Evolutionary conservation across 495 filamentous ascomycete species (phyloP).

Genomic region (Bombardia bombarda): DNA sequence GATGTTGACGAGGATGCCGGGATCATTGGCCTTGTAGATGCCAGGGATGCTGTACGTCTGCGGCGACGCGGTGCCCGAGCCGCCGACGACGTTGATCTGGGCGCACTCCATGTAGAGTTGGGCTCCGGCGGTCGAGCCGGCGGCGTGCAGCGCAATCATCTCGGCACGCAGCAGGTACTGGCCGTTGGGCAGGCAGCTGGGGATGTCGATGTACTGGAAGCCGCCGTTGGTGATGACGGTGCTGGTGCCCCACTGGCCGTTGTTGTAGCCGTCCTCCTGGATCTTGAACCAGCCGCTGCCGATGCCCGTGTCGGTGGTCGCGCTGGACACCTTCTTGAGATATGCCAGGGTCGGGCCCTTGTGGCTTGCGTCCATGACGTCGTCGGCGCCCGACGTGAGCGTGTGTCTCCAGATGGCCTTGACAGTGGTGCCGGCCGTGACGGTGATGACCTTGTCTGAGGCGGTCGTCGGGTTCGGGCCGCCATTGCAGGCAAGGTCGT

Average conservation of each 20-base stretch:
- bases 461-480: slow-evolving; percentile 44
- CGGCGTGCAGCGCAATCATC: slow-evolving; percentile 44
- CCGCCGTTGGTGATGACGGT: slow-evolving; percentile 38
- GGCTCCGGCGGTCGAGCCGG: slow-evolving; percentile 26
- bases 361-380: slow-evolving; percentile 43
- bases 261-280: slow-evolving; percentile 21
- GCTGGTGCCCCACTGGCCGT: slow-evolving; percentile 33
- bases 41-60: slow-evolving; percentile 36
- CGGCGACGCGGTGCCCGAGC: slow-evolving; percentile 24
- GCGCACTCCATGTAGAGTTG: slow-evolving; percentile 49
- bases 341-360: slow-evolving; percentile 44
- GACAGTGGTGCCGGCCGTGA: slow-evolving; percentile 40
- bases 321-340: slow-evolving; percentile 42
- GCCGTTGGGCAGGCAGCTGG: slow-evolving; percentile 34
- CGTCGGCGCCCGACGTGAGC: slow-evolving; percentile 31
- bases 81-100: slow-evolving; percentile 39
- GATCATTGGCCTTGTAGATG: slow-evolving; percentile 33
- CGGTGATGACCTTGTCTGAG: slow-evolving; percentile 37
- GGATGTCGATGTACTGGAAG: slow-evolving; percentile 36
- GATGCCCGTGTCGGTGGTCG: slow-evolving; percentile 33
- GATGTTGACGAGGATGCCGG: slow-evolving; percentile 31
- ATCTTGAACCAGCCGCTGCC: slow-evolving; percentile 39
- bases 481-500: slow-evolving; percentile 48
- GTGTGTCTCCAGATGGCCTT: slow-evolving; percentile 44
- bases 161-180: slow-evolving; percentile 30